Evolutionary conservation across 2,329 filamentous ascomycete species (phyloP).

Genomic region (Clarireedia homoeocarpa): DNA sequence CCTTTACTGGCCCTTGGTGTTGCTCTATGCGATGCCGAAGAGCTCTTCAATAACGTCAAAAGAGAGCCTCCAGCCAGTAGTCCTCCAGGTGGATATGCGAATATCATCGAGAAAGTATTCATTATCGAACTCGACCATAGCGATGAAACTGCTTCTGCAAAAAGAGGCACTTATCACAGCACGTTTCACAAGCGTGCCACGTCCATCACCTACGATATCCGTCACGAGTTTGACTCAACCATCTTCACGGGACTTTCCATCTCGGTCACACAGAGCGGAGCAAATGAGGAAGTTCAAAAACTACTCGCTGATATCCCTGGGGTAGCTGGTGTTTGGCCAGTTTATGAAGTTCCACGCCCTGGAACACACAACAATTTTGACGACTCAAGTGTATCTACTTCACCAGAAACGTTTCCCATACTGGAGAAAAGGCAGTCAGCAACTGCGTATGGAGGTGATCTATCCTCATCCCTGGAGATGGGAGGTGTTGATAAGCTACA

Average conservation of each 20-base stretch:
- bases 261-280: background rate
- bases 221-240: slow-evolving; percentile 6
- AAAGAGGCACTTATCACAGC: background rate
- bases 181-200: slow-evolving; percentile 3
- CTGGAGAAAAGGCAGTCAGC: background rate
- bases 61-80: background rate
- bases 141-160: background rate
- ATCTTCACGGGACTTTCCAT: slow-evolving; percentile 5
- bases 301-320: background rate
- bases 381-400: background rate
- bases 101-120: background rate
- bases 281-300: background rate
- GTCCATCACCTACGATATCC: slow-evolving; percentile 3
- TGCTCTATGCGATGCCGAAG: background rate
- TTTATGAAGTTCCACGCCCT: background rate
- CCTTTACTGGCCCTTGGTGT: background rate
- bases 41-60: background rate
- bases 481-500: slow-evolving; percentile 33
- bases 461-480: slow-evolving; percentile 13
- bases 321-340: background rate
- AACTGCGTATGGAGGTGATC: background rate
- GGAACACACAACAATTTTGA: background rate
- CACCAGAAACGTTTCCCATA: background rate
- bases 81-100: background rate
- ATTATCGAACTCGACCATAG: background rate